Evolutionary conservation across 1,139 yeast species (phyloP).

Genomic region (Sugiyamaella pinicola): DNA sequence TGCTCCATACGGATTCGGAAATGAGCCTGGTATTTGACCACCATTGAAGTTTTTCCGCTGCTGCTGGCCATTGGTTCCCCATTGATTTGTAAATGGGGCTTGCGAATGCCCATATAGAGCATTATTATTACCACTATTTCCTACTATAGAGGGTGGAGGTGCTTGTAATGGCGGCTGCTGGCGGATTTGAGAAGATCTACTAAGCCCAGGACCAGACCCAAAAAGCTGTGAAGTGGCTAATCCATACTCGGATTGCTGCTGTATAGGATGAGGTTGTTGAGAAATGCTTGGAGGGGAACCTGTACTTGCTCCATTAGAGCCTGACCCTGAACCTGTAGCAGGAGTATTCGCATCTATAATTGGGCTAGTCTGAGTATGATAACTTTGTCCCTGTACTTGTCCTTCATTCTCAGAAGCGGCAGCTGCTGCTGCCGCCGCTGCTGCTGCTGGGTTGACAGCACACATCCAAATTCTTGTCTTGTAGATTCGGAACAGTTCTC

Average conservation of each 20-base stretch:
- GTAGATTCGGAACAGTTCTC: conserved; percentile 88
- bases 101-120: not conserved
- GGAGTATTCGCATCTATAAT: not conserved
- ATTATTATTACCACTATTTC: not conserved
- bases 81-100: not conserved
- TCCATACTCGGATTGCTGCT: conserved; percentile 17
- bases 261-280: not conserved
- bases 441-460: conserved; percentile 53
- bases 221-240: conserved; percentile 21
- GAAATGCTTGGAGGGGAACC: conserved; percentile 7
- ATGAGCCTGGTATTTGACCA: not conserved
- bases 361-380: not conserved
- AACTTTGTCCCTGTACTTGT: too few relatives aligned
- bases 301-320: not conserved
- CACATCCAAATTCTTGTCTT: conserved; percentile 98
- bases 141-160: not conserved
- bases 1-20: conserved; percentile 1
- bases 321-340: not conserved
- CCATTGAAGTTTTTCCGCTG: conserved; percentile 8
- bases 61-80: conserved; percentile 11
- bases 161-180: conserved; percentile 10
- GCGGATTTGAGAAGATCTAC: conserved; percentile 3
- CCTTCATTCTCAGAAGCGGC: conserved; percentile 8
- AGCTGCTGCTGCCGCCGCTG: conserved; percentile 22
- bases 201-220: conserved; percentile 9